Conservation (phyloP, 1,139 yeast species). For the Diutina ranongensis region DNA sequence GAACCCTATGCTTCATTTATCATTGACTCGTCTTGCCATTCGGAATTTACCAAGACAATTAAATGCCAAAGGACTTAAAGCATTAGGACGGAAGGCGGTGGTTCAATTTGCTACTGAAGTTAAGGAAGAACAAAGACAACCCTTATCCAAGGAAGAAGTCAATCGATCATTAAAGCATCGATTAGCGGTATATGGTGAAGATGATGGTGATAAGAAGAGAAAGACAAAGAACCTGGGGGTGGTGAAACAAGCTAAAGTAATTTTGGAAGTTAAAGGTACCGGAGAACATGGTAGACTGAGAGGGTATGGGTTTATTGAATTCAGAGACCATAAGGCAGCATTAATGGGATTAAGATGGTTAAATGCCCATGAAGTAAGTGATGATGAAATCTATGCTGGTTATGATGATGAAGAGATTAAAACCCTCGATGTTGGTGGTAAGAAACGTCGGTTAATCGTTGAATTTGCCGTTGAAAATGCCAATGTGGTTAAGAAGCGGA, state of each 20-base stretch:
- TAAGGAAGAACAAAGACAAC: constrained; percentile 62
- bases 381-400: constrained; percentile 62
- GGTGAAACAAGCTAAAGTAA: constrained; percentile 85
- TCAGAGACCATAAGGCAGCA: constrained; percentile 85
- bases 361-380: constrained; percentile 79
- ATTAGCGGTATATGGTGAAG: constrained; percentile 11
- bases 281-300: constrained; percentile 86
- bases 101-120: constrained; percentile 95
- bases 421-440: constrained; percentile 39
- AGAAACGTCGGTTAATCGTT: constrained; percentile 71
- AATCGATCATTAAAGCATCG: constrained; percentile 46
- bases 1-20: constrained; percentile 82
- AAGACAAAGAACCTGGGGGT: constrained; percentile 77
- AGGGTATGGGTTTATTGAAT: constrained; percentile 95
- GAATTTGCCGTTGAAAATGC: constrained; percentile 97
- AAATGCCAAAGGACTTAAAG: constrained; percentile 81
- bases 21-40: constrained; percentile 87
- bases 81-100: constrained; percentile 87
- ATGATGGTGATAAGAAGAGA: constrained; percentile 33
- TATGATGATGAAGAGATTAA: constrained; percentile 58
- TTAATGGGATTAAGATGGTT: constrained; percentile 96
- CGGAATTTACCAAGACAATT: constrained; percentile 89
- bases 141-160: constrained; percentile 81
- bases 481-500: constrained; percentile 79
- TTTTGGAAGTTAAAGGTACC: constrained; percentile 82